phyloP scores from a whole-genome alignment of 2,329 filamentous ascomycete genomes.

The Aciculosporium take region DNA sequence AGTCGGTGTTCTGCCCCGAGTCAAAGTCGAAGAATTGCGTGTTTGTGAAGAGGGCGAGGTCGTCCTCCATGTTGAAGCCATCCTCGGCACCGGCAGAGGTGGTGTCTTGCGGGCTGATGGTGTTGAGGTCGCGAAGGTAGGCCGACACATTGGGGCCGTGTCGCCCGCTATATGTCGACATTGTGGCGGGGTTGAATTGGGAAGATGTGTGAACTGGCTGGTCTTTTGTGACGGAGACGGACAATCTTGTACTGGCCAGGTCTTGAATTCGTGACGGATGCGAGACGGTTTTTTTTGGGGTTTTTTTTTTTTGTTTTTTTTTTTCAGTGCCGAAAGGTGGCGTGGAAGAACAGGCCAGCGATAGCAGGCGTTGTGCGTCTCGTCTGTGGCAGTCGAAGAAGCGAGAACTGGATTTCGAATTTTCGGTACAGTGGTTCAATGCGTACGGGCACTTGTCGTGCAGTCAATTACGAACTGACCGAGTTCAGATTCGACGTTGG shows the following conservation, averaged over 20 bases:
- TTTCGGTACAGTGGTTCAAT: no score
- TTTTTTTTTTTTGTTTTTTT: no score
- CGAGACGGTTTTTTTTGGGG: no score
- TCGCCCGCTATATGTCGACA: constrained; percentile 64
- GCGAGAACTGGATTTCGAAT: no score
- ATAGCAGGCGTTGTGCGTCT: no score
- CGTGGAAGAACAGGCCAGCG: no score
- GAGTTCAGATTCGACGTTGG: neutral
- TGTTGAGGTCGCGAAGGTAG: constrained; percentile 78
- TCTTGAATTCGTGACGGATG: no score
- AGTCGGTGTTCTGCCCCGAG: constrained; percentile 44
- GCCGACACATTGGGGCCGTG: constrained; percentile 78
- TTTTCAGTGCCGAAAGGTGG: no score
- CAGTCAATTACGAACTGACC: neutral
- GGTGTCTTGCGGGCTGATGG: constrained; percentile 45
- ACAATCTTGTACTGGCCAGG: no score
- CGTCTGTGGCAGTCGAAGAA: no score
- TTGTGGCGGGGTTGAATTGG: constrained; percentile 18
- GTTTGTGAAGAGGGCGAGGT: constrained; percentile 69
- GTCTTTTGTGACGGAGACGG: neutral
- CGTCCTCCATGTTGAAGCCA: constrained; percentile 50
- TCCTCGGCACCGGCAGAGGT: constrained; percentile 35
- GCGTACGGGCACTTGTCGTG: no score
- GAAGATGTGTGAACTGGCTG: neutral
- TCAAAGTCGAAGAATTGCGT: constrained; percentile 73